Base-by-base conservation (phyloP, 2,329 filamentous ascomycete genomes). In the Periconia sp. region DNA sequence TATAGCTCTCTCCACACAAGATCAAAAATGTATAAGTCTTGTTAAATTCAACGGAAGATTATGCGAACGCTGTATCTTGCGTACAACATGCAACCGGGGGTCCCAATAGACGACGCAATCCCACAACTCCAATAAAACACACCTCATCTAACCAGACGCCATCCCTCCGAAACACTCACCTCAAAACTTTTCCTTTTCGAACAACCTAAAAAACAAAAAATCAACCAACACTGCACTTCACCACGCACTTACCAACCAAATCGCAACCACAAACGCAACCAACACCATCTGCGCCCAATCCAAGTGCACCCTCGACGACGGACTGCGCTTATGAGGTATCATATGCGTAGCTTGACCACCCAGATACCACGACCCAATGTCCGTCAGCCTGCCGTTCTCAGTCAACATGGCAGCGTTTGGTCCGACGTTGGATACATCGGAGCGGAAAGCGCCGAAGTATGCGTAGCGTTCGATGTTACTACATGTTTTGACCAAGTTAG, bases 291-390 rank as follows among this genome's bases (percentile, higher is more conserved):
- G 33, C 33, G 33, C 6, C 33, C 33, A 37, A 13, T n/a, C 33
- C 3, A n/a, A 37, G 6, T 11, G 5, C 6, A 11, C 3, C 11
- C 11, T 5, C 5, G 15, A 37, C 33, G 42, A 44, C 14, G 8
- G 19, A 20, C 8, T 23, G 13, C 46, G 23, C 23, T 18, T 18
- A 15, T 47, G 41, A 2, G 75, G 74, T 31, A 72, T 55, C 47
- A 73, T 71, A 13, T 72, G 72, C 13, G 71, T 75, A 9, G 69
- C 70, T 27, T 57, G 40, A 49, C 80, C 66, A 57, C 90, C 85
- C n/a, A 94, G 72, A 70, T 93, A 94, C 86, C 87, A 89, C 2
- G 82, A 81, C 0, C 90, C 90, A 59, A 93, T 88, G 60, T 91
- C 85, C 1, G 90, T 92, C 57, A 94, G 75, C 55, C 84, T 66